Conservation (phyloP, 75 land plant species). For the Selaginella moellendorffii region DNA sequence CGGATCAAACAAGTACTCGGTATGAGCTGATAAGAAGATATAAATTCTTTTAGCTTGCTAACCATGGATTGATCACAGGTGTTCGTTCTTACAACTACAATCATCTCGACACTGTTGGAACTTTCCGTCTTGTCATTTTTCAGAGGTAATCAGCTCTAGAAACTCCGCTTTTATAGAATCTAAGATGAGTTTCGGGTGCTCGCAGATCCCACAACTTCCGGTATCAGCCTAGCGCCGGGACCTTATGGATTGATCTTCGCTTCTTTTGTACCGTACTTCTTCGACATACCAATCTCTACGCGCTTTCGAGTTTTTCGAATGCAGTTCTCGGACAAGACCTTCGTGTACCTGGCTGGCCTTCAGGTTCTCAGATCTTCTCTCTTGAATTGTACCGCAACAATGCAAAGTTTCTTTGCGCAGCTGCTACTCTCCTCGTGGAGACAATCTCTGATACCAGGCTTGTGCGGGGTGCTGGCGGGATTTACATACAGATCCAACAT, state of each 20-base stretch:
- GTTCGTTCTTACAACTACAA: slow-evolving; percentile 51
- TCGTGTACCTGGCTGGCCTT: slow-evolving; percentile 84
- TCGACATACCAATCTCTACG: slow-evolving; percentile 85
- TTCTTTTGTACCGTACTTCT: slow-evolving; percentile 76
- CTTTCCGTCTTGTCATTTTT: slow-evolving; percentile 30
- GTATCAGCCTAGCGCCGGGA: slow-evolving; percentile 45
- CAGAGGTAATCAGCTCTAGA: slow-evolving; percentile 38
- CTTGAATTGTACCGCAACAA: no score
- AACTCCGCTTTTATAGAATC: not conserved
- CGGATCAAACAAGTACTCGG: slow-evolving; percentile 90
- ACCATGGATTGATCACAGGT: no score
- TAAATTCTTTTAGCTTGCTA: slow-evolving; percentile 1
- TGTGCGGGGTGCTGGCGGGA: slow-evolving; percentile 86
- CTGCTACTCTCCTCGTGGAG: slow-evolving; percentile 79
- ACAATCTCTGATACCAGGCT: slow-evolving; percentile 66
- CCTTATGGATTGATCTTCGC: slow-evolving; percentile 89
- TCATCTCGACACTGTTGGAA: slow-evolving; percentile 45
- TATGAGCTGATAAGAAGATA: slow-evolving; percentile 22
- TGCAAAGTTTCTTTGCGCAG: slow-evolving; percentile 27
- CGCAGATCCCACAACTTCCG: slow-evolving; percentile 50
- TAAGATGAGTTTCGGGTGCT: not conserved
- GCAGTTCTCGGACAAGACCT: slow-evolving; percentile 71
- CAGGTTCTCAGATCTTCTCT: no score
- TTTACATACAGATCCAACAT: slow-evolving; percentile 62
- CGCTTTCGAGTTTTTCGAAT: slow-evolving; percentile 53